phyloP scores from a whole-genome alignment of 2,329 filamentous ascomycete species.

The Periconia sp. region DNA sequence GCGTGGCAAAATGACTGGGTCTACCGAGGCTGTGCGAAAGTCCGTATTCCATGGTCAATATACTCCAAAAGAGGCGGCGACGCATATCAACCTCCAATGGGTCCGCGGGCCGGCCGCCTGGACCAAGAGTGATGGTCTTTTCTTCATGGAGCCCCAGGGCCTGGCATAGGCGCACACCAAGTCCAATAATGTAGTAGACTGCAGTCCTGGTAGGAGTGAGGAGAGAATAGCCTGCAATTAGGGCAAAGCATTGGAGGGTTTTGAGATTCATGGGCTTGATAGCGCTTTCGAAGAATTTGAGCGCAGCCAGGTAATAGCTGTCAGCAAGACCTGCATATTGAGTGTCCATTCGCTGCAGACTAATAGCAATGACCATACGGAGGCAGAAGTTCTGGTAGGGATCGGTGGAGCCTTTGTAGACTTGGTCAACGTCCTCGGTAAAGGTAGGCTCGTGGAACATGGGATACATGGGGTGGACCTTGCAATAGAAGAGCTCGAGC shows the following conservation, averaged over 20 bases:
- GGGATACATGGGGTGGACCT: conserved; percentile 87
- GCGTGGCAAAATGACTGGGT: conserved; percentile 80
- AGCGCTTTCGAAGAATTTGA: conserved; percentile 80
- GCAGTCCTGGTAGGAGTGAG: conserved; percentile 89
- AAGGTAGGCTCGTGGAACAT: conserved; percentile 83
- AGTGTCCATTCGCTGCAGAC: conserved; percentile 86
- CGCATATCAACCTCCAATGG: conserved; percentile 85
- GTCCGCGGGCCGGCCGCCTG: conserved; percentile 63
- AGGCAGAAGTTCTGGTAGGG: conserved; percentile 86
- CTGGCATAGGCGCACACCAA: conserved; percentile 85
- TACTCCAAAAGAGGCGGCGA: conserved; percentile 82
- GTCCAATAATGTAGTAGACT: conserved; percentile 88
- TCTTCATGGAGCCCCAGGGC: conserved; percentile 87
- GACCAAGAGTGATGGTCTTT: conserved; percentile 73
- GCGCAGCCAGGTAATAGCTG: conserved; percentile 89
- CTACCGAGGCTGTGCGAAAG: conserved; percentile 86
- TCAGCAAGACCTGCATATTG: conserved; percentile 93
- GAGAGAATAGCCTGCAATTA: conserved; percentile 90
- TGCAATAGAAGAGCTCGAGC: conserved; percentile 81
- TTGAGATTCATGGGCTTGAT: conserved; percentile 86
- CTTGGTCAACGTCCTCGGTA: conserved; percentile 72
- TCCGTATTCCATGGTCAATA: conserved; percentile 85
- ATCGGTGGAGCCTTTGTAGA: conserved; percentile 75
- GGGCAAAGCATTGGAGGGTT: conserved; percentile 83
- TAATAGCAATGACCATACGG: conserved; percentile 91